Evolutionary conservation across 2,329 filamentous ascomycete species (phyloP).

Genomic region (Penicillium sp.): DNA sequence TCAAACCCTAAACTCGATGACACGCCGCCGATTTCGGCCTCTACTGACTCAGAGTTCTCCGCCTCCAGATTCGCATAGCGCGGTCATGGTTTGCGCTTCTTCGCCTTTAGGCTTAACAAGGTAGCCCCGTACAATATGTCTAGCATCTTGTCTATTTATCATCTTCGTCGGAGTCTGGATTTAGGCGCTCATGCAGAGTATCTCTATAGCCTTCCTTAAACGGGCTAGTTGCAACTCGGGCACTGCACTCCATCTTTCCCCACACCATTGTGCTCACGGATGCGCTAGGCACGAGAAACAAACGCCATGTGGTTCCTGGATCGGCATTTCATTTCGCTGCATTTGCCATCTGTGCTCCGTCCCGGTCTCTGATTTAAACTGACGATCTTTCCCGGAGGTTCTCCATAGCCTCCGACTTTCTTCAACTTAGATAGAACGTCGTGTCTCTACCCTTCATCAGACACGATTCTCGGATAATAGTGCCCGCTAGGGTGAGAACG

Average conservation of each 20-base stretch:
- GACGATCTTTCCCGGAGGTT: neutral
- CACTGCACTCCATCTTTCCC: constrained; percentile 5
- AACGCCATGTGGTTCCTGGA: constrained; percentile 12
- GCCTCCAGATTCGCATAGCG: neutral
- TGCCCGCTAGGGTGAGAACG: neutral
- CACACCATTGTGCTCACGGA: constrained; percentile 9
- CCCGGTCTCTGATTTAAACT: neutral
- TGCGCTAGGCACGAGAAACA: neutral
- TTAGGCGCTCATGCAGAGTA: too few relatives aligned
- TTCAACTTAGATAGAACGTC: neutral
- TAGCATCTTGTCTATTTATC: constrained; percentile 1
- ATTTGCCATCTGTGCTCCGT: neutral
- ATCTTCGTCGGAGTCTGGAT: neutral
- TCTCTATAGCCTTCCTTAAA: constrained; percentile 1
- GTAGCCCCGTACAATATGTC: constrained; percentile 10
- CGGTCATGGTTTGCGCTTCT: neutral
- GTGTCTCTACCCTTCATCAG: neutral
- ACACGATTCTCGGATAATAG: neutral
- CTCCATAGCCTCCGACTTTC: neutral
- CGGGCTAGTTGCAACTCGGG: neutral
- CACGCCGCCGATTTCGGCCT: neutral
- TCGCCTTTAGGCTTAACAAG: constrained; percentile 1
- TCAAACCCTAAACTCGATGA: constrained; percentile 18
- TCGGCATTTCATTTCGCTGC: constrained; percentile 5
- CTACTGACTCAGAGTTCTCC: neutral